These are phyloP conservation scores for Petunia hybrid DNA, from an alignment of 305 asterid species.

Conservation along the genomic window DNA sequence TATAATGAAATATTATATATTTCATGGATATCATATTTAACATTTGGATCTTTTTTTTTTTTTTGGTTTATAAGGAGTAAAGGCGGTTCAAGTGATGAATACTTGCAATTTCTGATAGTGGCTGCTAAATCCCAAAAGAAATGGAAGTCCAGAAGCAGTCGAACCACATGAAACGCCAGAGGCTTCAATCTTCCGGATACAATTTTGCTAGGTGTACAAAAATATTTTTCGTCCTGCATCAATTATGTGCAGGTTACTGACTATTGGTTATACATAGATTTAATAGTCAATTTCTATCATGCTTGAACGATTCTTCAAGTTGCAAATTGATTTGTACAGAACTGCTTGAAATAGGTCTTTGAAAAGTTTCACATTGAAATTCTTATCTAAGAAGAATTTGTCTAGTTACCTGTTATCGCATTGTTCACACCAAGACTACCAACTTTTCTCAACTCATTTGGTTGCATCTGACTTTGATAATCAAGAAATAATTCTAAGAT, in stretches of 20 bases:
- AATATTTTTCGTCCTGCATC: conserved; percentile 15
- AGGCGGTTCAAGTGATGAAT: not conserved
- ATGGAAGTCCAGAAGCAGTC: conserved; percentile 5
- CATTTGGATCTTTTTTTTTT: not conserved
- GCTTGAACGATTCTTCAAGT: not conserved
- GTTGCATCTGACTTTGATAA: not conserved
- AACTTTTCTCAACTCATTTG: not conserved
- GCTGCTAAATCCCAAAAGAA: not conserved
- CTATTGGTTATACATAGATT: not conserved
- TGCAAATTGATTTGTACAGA: conserved; percentile 46
- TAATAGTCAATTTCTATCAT: not conserved
- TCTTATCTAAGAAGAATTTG: too few relatives aligned
- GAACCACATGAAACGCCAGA: not conserved
- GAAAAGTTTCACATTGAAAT: conserved; percentile 29
- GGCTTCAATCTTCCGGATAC: not conserved
- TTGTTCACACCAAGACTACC: not conserved
- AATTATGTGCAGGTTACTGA: conserved; percentile 8
- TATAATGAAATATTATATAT: not conserved
- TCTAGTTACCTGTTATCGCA: not conserved
- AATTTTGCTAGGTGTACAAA: conserved; percentile 29
- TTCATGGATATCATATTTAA: not conserved
- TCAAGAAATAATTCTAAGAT: not conserved
- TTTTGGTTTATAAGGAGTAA: not conserved
- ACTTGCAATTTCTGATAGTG: not conserved
- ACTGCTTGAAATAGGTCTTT: conserved; percentile 29